phyloP scores from a whole-genome alignment of 2,329 filamentous ascomycete genomes.

The Xylariaceae sp. region DNA sequence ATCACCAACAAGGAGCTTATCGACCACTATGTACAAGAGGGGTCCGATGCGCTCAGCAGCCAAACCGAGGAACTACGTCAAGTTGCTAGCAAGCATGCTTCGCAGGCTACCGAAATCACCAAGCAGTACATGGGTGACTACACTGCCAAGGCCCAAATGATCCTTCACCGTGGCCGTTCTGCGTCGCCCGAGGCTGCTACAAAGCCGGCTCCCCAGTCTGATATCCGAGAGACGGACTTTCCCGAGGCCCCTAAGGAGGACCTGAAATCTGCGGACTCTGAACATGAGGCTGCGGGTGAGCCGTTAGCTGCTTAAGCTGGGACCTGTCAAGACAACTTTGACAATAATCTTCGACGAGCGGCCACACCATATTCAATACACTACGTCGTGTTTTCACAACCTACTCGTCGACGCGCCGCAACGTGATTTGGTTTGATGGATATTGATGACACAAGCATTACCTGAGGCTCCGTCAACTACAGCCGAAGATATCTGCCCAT shows the following conservation, averaged over 20 bases:
- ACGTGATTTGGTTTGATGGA: conserved; percentile 27
- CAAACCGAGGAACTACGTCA: conserved; percentile 61
- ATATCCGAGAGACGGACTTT: conserved; percentile 45
- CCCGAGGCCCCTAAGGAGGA: conserved; percentile 40
- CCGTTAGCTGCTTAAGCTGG: conserved; percentile 33
- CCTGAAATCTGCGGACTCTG: conserved; percentile 37
- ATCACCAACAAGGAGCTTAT: conserved; percentile 66
- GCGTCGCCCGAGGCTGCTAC: conserved; percentile 41
- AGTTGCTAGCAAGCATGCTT: conserved; percentile 60
- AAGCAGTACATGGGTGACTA: conserved; percentile 68
- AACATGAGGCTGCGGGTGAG: conserved; percentile 26
- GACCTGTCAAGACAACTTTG: conserved; percentile 2
- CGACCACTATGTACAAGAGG: conserved; percentile 57
- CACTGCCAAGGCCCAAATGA: conserved; percentile 62
- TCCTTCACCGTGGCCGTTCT: conserved; percentile 49
- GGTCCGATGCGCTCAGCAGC: conserved; percentile 53
- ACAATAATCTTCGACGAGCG: conserved; percentile 11
- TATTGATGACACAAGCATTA: conserved; percentile 23
- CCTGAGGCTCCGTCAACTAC: conserved; percentile 18
- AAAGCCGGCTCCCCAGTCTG: conserved; percentile 33
- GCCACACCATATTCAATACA: conserved; percentile 12
- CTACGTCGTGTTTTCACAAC: conserved; percentile 13
- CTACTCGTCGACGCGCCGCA: conserved; percentile 20
- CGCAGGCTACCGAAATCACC: conserved; percentile 57
- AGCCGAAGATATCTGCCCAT: conserved; percentile 14